A percentile compares a stretch with the other conserved stretches of the same genome.
Conservation (phyloP, 208 protist species). For the Acanthamoeba castellanii region DNA sequence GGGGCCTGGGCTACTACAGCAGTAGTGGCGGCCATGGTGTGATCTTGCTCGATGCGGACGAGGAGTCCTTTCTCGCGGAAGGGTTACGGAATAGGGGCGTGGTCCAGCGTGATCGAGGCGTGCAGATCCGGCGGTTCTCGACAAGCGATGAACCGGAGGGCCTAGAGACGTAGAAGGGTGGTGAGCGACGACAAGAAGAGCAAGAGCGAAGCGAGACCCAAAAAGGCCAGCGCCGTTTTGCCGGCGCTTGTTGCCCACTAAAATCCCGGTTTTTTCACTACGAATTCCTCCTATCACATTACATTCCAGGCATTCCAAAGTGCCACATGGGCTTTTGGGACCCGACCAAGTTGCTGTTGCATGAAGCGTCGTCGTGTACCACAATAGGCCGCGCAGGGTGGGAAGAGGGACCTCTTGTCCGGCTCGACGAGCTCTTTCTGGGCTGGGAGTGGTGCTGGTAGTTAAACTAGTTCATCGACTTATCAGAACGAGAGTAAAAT, state of each 20-base stretch:
- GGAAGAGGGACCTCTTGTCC: background rate
- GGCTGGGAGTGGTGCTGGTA: background rate
- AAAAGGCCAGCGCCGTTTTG: no score
- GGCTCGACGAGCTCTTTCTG: background rate
- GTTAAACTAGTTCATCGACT: constrained; percentile 53
- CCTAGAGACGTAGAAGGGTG: background rate
- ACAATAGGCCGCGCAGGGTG: no score
- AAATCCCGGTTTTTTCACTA: no score
- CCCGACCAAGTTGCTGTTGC: no score
- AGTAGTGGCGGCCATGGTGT: background rate
- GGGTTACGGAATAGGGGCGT: background rate
- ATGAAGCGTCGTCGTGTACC: no score
- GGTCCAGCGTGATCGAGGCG: background rate
- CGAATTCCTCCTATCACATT: no score
- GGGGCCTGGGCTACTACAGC: background rate
- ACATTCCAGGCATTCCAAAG: no score
- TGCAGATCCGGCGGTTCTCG: background rate
- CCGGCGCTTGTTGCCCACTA: no score
- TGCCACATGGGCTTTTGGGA: no score
- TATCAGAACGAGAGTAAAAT: constrained; percentile 55
- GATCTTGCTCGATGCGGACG: background rate
- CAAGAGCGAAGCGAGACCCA: no score
- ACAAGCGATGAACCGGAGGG: background rate
- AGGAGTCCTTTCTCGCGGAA: background rate
- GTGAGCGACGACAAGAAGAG: background rate